These are phyloP conservation scores for Phytophthora chlamydospora DNA, from an alignment of 352 stramenopile species.

Conservation along the genomic window DNA sequence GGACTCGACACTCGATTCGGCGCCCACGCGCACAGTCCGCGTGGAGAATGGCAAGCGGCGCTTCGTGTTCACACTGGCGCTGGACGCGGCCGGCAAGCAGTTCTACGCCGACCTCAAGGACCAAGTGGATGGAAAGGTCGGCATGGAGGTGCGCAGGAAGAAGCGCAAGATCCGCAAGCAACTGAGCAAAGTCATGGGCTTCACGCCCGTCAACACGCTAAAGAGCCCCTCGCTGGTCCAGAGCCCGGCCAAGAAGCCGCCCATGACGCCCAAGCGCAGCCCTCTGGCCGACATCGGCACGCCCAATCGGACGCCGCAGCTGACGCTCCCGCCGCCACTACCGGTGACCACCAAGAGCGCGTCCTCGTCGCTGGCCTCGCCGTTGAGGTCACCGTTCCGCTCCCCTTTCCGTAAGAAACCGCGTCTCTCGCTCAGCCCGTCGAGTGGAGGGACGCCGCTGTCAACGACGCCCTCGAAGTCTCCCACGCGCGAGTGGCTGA, in stretches of 20 bases:
- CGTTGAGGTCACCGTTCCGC: constrained; percentile 73
- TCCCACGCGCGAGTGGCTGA: constrained; percentile 69
- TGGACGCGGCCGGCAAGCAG: constrained; percentile 45
- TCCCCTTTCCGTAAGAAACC: constrained; percentile 82
- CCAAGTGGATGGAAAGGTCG: constrained; percentile 66
- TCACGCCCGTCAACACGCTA: constrained; percentile 73
- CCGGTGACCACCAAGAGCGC: constrained; percentile 51
- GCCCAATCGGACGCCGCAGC: constrained; percentile 49
- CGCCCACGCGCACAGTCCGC: constrained; percentile 46
- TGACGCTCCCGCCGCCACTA: constrained; percentile 51
- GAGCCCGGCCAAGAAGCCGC: constrained; percentile 46
- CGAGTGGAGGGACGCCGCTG: constrained; percentile 16
- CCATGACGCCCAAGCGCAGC: constrained; percentile 46
- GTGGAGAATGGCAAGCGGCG: constrained; percentile 65
- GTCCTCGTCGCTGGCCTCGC: constrained; percentile 36
- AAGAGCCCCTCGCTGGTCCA: constrained; percentile 50
- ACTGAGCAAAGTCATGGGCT: constrained; percentile 61
- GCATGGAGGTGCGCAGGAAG: constrained; percentile 63
- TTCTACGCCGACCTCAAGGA: constrained; percentile 73
- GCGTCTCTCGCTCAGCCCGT: constrained; percentile 42
- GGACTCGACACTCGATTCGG: constrained; percentile 43
- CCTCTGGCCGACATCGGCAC: constrained; percentile 57
- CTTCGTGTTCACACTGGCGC: constrained; percentile 66
- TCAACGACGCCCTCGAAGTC: constrained; percentile 32
- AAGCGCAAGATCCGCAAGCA: constrained; percentile 85